phyloP scores from a whole-genome alignment of 139 green algal genomes.

The Volvox africanus region DNA sequence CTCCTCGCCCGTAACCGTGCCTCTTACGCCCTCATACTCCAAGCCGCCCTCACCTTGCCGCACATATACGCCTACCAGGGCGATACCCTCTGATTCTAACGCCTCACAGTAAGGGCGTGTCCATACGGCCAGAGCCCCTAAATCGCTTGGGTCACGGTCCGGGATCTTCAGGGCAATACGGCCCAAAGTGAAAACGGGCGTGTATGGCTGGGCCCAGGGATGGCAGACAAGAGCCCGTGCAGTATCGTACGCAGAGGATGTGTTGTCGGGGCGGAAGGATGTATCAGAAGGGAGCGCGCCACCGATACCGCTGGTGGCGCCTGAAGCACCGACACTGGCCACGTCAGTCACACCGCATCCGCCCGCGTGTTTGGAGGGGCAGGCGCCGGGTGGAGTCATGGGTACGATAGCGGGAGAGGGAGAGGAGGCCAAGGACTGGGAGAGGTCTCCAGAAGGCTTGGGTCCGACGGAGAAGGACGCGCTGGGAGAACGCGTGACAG shows the following conservation, averaged over 20 bases:
- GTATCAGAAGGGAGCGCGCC: neutral
- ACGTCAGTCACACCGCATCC: neutral
- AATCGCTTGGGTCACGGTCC: conserved; percentile 5
- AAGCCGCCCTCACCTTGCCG: neutral
- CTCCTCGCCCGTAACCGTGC: neutral
- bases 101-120: neutral
- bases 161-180: conserved; percentile 32
- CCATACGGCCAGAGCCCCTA: neutral
- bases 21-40: neutral
- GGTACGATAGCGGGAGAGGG: neutral
- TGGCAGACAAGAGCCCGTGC: neutral
- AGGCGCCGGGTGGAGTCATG: neutral
- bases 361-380: neutral
- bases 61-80: conserved; percentile 21
- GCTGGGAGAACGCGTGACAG: neutral
- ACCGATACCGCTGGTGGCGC: neutral
- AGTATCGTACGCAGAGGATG: neutral
- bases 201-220: neutral
- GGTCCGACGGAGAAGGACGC: neutral
- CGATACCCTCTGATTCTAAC: neutral
- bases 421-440: neutral
- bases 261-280: neutral
- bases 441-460: neutral
- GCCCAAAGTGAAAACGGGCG: neutral
- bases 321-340: neutral